Percentiles rank a stretch among this genome's conserved stretches.
Conservation (phyloP, 2,329 filamentous ascomycete species). For the Colletotrichum sp. region DNA sequence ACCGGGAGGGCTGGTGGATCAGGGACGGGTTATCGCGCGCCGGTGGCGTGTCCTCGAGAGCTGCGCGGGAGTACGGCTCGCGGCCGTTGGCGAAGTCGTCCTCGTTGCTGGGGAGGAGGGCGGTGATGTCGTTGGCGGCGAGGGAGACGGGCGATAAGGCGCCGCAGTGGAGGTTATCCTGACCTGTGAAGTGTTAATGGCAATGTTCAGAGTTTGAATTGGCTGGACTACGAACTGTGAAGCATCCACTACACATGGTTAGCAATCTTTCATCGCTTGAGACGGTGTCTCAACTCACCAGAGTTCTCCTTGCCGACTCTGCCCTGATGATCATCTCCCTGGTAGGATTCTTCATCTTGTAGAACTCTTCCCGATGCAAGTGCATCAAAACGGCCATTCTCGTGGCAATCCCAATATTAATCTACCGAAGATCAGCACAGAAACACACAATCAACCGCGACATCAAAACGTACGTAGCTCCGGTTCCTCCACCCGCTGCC, state of each 20-base stretch:
- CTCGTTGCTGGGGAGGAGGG: slow-evolving; percentile 58
- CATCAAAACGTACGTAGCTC: slow-evolving; percentile 52
- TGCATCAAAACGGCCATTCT: slow-evolving; percentile 61
- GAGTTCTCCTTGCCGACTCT: slow-evolving; percentile 61
- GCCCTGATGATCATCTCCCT: slow-evolving; percentile 51
- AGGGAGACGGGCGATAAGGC: slow-evolving; percentile 56
- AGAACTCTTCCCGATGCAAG: slow-evolving; percentile 61
- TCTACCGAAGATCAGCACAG: slow-evolving; percentile 37
- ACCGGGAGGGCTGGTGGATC: slow-evolving; percentile 47
- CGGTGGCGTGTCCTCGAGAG: slow-evolving; percentile 57
- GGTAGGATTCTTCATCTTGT: slow-evolving; percentile 44
- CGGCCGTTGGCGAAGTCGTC: slow-evolving; percentile 53
- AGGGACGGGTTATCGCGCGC: slow-evolving; percentile 51
- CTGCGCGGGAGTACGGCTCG: slow-evolving; percentile 54
- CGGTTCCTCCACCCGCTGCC: slow-evolving; percentile 57
- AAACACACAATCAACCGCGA: not conserved
- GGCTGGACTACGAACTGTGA: slow-evolving; percentile 43
- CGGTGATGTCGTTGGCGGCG: slow-evolving; percentile 57
- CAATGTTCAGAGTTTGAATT: too few species aligned
- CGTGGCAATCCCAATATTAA: slow-evolving; percentile 61
- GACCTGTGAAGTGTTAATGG: slow-evolving; percentile 33
- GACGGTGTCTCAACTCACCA: slow-evolving; percentile 40
- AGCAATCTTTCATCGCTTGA: not conserved
- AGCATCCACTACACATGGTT: slow-evolving; percentile 56
- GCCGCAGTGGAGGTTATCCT: slow-evolving; percentile 62